phyloP scores from a whole-genome alignment of 2,329 filamentous ascomycete species.

The Coleophoma eucalyptorum region DNA sequence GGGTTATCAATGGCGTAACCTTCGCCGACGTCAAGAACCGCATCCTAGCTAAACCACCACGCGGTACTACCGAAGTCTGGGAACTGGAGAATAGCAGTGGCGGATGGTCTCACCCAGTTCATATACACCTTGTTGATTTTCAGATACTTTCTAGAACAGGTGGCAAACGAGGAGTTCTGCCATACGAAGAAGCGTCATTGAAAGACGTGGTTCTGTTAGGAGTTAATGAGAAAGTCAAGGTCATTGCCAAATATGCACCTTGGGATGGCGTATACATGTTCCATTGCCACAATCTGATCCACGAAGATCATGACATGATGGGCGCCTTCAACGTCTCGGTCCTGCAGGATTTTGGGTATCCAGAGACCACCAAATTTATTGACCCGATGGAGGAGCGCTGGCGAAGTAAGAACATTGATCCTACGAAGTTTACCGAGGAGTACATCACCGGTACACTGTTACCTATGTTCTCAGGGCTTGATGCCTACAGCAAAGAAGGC shows the following conservation, averaged over 20 bases:
- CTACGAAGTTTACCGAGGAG: neutral
- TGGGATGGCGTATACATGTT: constrained; percentile 47
- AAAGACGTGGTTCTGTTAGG: constrained; percentile 55
- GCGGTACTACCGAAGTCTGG: constrained; percentile 45
- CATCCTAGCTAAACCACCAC: constrained; percentile 42
- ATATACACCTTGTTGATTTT: constrained; percentile 56
- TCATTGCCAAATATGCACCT: constrained; percentile 45
- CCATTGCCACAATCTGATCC: constrained; percentile 25
- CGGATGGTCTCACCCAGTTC: constrained; percentile 48
- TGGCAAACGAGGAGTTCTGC: constrained; percentile 27
- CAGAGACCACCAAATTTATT: constrained; percentile 12
- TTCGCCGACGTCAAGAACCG: constrained; percentile 43
- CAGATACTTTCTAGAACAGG: constrained; percentile 44
- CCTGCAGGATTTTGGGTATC: constrained; percentile 11
- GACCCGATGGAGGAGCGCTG: constrained; percentile 14
- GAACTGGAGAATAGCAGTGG: constrained; percentile 45
- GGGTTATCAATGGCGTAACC: constrained; percentile 32
- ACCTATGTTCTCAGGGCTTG: neutral
- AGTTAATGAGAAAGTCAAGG: constrained; percentile 41
- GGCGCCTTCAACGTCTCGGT: constrained; percentile 19
- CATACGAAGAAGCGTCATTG: constrained; percentile 49
- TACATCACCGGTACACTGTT: neutral
- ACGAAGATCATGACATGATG: constrained; percentile 25
- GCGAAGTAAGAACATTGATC: neutral
- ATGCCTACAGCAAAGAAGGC: neutral